Conservation (phyloP, 164 flowering plant genomes). For the Nelumbo lutea region DNA sequence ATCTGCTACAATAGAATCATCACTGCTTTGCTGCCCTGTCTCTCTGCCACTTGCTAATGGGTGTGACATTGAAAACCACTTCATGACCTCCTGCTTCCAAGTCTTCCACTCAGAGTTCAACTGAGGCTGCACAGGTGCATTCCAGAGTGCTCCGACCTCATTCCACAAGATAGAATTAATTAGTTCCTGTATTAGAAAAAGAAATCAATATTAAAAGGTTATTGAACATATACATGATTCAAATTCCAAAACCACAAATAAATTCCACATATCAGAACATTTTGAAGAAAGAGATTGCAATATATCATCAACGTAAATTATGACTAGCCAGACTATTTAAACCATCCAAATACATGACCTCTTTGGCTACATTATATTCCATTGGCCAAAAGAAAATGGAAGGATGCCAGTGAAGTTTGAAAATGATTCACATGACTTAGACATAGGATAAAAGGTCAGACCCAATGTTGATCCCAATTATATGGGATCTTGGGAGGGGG, state of each 20-base stretch:
- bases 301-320: background rate
- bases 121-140: constrained; percentile 49
- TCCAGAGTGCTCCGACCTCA: constrained; percentile 50
- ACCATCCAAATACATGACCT: background rate
- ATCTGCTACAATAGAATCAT: constrained; percentile 24
- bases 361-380: background rate
- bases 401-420: too few relatives aligned
- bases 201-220: constrained; percentile 3
- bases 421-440: too few relatives aligned
- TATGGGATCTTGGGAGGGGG: too few relatives aligned
- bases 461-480: too few relatives aligned
- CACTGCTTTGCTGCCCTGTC: constrained; percentile 32
- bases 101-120: constrained; percentile 69
- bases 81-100: constrained; percentile 83
- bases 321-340: background rate
- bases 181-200: constrained; percentile 56
- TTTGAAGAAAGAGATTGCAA: background rate
- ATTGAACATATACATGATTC: too few relatives aligned
- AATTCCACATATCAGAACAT: background rate
- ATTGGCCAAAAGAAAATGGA: background rate
- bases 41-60: constrained; percentile 34
- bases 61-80: constrained; percentile 63
- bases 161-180: constrained; percentile 64
- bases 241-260: too few relatives aligned
- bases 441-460: too few relatives aligned